Conservation (phyloP, 129 eudicot species). For the Centaurea solstitialis region DNA sequence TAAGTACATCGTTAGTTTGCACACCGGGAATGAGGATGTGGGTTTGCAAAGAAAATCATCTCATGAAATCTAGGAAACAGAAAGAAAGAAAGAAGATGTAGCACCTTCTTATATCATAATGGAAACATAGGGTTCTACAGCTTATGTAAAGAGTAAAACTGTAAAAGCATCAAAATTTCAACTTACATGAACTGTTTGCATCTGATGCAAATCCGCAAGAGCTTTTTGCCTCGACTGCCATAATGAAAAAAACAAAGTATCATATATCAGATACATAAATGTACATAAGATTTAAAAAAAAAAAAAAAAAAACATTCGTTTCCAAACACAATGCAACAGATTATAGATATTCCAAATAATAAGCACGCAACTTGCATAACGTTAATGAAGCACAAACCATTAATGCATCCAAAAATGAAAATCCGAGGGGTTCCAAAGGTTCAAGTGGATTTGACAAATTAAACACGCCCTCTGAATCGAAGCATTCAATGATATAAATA, state of each 20-base stretch:
- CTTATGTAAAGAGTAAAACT: neutral
- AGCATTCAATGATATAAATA: neutral
- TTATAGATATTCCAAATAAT: neutral
- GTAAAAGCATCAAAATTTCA: neutral
- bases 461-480: neutral
- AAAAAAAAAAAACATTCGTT: constrained; percentile 3
- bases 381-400: neutral
- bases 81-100: too few species aligned
- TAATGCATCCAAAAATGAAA: neutral
- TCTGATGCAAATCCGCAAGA: constrained; percentile 76
- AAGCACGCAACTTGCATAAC: neutral
- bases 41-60: too few species aligned
- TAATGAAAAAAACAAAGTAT: constrained; percentile 7
- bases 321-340: neutral
- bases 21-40: too few species aligned
- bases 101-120: neutral
- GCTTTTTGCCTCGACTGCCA: constrained; percentile 98
- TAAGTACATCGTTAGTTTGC: too few species aligned
- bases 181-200: constrained; percentile 88
- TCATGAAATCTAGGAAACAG: too few species aligned
- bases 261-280: constrained; percentile 14
- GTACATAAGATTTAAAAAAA: neutral
- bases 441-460: neutral
- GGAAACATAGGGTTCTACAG: neutral
- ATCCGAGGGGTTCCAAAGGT: neutral